Percentiles rank a stretch among this genome's conserved stretches.
Conservation (phyloP, 345 rosid species). For the Gossypium anomalum region DNA sequence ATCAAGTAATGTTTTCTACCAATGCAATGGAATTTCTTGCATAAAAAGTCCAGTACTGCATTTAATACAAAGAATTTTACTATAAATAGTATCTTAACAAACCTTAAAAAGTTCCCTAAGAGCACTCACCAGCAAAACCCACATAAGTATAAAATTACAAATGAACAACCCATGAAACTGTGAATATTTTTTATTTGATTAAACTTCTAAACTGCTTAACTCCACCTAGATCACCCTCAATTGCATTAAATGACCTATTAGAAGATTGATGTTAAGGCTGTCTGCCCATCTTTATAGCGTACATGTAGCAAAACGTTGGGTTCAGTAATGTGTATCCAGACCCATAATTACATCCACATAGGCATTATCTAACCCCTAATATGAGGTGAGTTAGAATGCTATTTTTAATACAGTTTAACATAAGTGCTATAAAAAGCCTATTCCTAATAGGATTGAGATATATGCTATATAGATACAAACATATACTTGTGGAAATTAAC, state of each 20-base stretch:
- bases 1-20: background rate
- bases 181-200: background rate
- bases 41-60: background rate
- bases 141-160: background rate
- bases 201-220: background rate
- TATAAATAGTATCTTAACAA: background rate
- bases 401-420: too few species aligned
- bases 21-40: background rate
- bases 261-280: background rate
- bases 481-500: background rate
- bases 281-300: background rate
- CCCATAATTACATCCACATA: background rate
- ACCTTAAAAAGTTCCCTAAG: background rate
- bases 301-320: background rate
- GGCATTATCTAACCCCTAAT: background rate
- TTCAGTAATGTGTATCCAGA: background rate
- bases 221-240: background rate
- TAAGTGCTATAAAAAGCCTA: too few species aligned
- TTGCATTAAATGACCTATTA: background rate
- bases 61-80: constrained; percentile 3
- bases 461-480: background rate
- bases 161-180: background rate
- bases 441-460: too few species aligned
- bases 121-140: background rate
- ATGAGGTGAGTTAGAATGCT: too few species aligned